Conservation (phyloP, 257 asterid genomes). For the Cynanchum wilfordii region DNA sequence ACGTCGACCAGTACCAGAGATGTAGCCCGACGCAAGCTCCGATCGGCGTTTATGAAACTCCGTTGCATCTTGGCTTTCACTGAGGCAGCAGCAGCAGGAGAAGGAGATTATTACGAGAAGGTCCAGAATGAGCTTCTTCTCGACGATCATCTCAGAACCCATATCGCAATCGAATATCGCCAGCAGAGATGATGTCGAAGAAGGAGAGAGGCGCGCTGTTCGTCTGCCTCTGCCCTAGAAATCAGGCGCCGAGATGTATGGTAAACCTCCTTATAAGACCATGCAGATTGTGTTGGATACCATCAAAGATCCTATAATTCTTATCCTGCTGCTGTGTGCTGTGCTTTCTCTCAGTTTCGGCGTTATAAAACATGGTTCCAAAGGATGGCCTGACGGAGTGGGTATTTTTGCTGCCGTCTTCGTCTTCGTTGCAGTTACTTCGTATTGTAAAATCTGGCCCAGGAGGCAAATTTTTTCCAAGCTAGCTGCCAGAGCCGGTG, state of each 20-base stretch:
- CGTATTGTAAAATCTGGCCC: constrained; percentile 48
- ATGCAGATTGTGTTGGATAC: constrained; percentile 34
- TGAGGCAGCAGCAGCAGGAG: background rate
- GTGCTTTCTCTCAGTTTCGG: constrained; percentile 49
- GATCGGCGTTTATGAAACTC: background rate
- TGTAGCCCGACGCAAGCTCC: constrained; percentile 10
- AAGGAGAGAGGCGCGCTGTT: constrained; percentile 38
- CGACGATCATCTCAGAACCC: constrained; percentile 1
- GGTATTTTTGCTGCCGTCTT: constrained; percentile 49
- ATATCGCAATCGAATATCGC: constrained; percentile 30
- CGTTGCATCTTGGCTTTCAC: constrained; percentile 10
- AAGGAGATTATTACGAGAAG: background rate
- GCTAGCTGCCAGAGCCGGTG: constrained; percentile 39
- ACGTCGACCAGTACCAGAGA: background rate
- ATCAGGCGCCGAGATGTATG: constrained; percentile 29
- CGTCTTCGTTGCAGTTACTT: constrained; percentile 46
- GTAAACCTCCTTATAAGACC: constrained; percentile 25
- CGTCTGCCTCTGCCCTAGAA: constrained; percentile 24
- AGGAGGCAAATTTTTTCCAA: constrained; percentile 39
- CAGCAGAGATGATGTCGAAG: constrained; percentile 23
- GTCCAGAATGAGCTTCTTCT: background rate
- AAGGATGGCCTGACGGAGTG: constrained; percentile 67
- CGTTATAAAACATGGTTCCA: constrained; percentile 32
- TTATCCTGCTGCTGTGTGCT: constrained; percentile 46
- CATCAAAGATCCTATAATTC: constrained; percentile 41